phyloP scores from a whole-genome alignment of 305 asterid species.

The Solanum hybrid region DNA sequence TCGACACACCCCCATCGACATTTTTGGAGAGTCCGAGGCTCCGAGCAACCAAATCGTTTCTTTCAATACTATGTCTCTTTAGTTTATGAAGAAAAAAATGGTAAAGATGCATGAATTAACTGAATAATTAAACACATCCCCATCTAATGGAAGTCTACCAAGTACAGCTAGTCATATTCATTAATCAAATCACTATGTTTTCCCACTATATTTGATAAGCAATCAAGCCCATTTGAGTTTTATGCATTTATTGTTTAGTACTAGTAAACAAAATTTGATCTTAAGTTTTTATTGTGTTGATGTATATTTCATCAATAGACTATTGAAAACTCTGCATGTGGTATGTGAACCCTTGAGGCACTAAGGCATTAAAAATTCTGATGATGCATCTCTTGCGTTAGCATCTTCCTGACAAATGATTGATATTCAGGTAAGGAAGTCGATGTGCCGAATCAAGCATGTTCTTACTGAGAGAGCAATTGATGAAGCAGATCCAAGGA shows the following conservation, averaged over 20 bases:
- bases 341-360: not conserved
- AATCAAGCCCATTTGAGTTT: not conserved
- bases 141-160: not conserved
- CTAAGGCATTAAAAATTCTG: not conserved
- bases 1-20: not conserved
- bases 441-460: slow-evolving; percentile 68
- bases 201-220: not conserved
- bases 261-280: not conserved
- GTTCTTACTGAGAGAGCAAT: slow-evolving; percentile 94
- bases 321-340: not conserved
- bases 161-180: not conserved
- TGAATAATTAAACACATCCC: not conserved
- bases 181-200: not conserved
- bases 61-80: not conserved
- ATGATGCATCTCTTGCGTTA: not conserved
- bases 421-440: slow-evolving; percentile 50
- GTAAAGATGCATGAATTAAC: not conserved
- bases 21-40: not conserved
- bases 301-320: not conserved
- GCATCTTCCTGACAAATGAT: not conserved
- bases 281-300: not conserved
- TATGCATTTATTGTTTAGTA: not conserved
- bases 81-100: not conserved
- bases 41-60: not conserved
- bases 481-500: slow-evolving; percentile 78